phyloP scores from a whole-genome alignment of 2,329 filamentous ascomycete species.

The Pseudopithomyces maydicus region DNA sequence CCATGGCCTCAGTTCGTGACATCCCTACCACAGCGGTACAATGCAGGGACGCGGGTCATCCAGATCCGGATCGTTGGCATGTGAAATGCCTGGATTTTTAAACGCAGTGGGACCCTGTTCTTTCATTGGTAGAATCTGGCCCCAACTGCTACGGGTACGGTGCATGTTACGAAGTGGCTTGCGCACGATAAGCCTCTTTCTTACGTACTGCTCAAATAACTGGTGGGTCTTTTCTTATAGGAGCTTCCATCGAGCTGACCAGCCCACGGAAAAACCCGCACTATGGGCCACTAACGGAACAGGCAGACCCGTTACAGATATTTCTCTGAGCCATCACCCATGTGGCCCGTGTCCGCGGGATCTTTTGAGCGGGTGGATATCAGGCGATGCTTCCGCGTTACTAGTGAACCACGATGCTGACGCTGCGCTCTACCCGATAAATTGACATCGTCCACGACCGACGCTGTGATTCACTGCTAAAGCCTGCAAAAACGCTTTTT shows the following conservation, averaged over 20 bases:
- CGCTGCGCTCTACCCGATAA: background rate
- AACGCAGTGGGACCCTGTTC: too few relatives aligned
- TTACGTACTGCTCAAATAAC: background rate
- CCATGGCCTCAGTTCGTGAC: too few relatives aligned
- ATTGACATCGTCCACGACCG: background rate
- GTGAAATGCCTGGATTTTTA: too few relatives aligned
- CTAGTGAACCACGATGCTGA: background rate
- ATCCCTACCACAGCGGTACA: too few relatives aligned
- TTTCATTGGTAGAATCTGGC: too few relatives aligned
- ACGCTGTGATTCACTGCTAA: background rate
- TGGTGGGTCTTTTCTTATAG: background rate
- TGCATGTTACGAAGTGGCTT: background rate
- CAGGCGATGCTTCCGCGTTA: background rate
- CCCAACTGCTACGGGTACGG: background rate
- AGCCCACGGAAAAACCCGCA: background rate
- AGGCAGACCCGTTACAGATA: background rate
- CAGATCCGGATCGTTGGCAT: too few relatives aligned
- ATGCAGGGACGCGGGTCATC: too few relatives aligned
- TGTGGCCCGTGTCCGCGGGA: background rate
- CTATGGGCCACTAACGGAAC: background rate
- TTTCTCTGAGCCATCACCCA: background rate
- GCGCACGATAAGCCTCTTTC: background rate
- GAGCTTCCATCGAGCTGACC: background rate
- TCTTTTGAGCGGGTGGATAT: background rate
- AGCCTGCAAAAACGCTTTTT: background rate